Conservation (phyloP, 73 alveolate species). For the Paramecium primaurelia region DNA sequence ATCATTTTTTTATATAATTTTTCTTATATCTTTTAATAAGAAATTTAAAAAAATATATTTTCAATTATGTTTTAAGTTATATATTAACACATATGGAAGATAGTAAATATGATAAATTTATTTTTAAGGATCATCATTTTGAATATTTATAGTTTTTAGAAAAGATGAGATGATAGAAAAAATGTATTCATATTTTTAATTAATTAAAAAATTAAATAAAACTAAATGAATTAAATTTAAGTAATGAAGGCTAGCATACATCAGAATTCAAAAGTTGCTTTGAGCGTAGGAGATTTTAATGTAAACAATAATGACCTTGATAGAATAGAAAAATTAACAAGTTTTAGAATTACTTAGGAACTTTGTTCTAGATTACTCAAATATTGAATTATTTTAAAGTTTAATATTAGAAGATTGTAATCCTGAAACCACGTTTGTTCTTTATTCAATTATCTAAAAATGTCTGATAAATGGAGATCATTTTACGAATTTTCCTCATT, state of each 20-base stretch:
- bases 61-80: too few species aligned
- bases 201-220: background rate
- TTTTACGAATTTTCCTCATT: background rate
- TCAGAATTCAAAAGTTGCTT: background rate
- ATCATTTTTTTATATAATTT: too few species aligned
- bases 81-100: too few species aligned
- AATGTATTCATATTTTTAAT: background rate
- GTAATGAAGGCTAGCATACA: background rate
- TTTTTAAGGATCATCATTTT: background rate
- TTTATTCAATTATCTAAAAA: background rate
- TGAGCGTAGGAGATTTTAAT: constrained; percentile 21
- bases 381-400: background rate
- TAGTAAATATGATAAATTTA: too few species aligned
- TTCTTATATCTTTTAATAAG: too few species aligned
- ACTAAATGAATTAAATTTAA: background rate
- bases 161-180: background rate
- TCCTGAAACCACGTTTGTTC: constrained; percentile 15
- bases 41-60: too few species aligned
- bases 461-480: background rate
- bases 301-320: background rate
- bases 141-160: background rate
- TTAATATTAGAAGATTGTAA: background rate
- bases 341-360: background rate
- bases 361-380: background rate
- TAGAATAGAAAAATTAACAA: constrained; percentile 10